Base-by-base conservation (phyloP, 768 basidiomycete genomes). In the Termitomyces sp. region DNA sequence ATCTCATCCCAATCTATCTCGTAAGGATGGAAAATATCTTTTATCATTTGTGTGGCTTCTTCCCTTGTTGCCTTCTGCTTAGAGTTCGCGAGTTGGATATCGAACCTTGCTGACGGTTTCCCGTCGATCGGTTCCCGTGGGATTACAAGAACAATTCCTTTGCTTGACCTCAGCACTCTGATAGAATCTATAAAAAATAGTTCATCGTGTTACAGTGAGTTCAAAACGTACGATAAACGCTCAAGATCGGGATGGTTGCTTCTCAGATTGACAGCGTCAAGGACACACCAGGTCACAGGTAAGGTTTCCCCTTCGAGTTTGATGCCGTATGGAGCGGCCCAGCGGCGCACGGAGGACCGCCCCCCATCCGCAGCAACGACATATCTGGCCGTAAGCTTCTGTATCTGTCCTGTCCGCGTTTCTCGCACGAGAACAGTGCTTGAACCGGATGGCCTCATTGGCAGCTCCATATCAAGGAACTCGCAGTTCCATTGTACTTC, bases 21-120 rank as follows among this genome's bases (percentile, higher is more conserved):
- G 32, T 53, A 62, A n/a, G 61, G 61, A 26, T 56, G 46, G 20
- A 62, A 62, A 3, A 62, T 54, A 22, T 62, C 57, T 36, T 62
- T 62, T 33, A 62, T 56, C 51, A 62, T 52, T 16, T 43, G 50
- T 24, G 46, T 32, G 4, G 61, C 61, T 26, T 56, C 50, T 36
- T 62, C 61, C 26, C 38, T 48, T 20, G 61, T 58, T 6, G 61
- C 61, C n/a, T 62, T 57, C 28, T 56, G 57, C 30, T 62, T 62
- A 8, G 61, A 44, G 48, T 62, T 58, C 24, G 57, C 57, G 35
- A 62, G 57, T n/a, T 62, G 61, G 24, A 62, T 62, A 52, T 62
- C 61, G 18, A 62, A 62, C n/a, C 61, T 62, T 11, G 61, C 61
- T 26, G 61, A 58, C n/a, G 61, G 61, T 49, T 62, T 62, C 38